Evolutionary conservation across 768 basidiomycete genomes (phyloP).

Genomic region (Leccinellum luteum): DNA sequence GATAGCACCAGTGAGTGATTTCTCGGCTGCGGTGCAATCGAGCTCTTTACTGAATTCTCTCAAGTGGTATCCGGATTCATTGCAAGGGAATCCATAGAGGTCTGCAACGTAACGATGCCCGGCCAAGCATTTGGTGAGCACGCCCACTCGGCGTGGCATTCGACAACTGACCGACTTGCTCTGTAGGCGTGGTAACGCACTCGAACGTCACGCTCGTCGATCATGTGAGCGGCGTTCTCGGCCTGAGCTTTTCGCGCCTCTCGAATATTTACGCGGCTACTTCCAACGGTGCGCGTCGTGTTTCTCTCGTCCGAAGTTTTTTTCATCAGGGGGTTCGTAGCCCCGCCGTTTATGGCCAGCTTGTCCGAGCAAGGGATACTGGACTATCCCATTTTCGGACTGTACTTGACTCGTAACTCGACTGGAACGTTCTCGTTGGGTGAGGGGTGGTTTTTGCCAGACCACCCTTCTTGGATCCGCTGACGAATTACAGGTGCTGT

Average conservation of each 20-base stretch:
- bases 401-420: conserved; percentile 57
- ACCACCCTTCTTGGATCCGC: neutral
- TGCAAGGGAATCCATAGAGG: conserved; percentile 57
- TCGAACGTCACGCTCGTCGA: conserved; percentile 64
- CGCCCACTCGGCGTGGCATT: conserved; percentile 1
- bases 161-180: conserved; percentile 1
- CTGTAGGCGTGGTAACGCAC: conserved; percentile 56
- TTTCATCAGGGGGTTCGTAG: conserved; percentile 32
- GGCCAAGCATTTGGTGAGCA: conserved; percentile 67
- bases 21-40: neutral
- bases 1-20: conserved; percentile 62
- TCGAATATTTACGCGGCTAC: conserved; percentile 52
- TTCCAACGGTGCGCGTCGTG: conserved; percentile 43
- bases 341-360: conserved; percentile 63
- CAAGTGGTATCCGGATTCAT: conserved; percentile 69
- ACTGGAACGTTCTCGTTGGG: conserved; percentile 67
- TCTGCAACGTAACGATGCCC: conserved; percentile 58
- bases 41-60: conserved; percentile 1
- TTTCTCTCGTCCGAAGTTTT: conserved; percentile 10
- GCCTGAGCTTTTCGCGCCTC: conserved; percentile 73
- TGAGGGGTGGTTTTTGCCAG: conserved; percentile 20
- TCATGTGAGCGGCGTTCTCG: conserved; percentile 68
- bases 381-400: conserved; percentile 74
- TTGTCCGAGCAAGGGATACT: conserved; percentile 62
- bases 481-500: conserved; percentile 59